A percentile compares a stretch with the other conserved stretches of the same genome.
These are phyloP conservation scores for Yamadazyma epiphylla DNA, from an alignment of 1,139 yeast genomes.

Conservation along the genomic window DNA sequence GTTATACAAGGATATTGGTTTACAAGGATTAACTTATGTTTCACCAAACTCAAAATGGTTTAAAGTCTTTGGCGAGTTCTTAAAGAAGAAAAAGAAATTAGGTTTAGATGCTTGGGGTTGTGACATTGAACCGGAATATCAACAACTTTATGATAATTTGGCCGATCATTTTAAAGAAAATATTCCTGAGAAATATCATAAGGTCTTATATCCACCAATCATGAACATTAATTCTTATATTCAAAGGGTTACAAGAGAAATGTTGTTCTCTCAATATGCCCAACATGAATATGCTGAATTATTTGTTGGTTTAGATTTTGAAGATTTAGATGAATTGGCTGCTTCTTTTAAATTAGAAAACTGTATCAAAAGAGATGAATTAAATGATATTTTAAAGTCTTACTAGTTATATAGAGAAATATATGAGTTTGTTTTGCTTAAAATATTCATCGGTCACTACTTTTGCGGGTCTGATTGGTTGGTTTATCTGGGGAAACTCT, in stretches of 20 bases:
- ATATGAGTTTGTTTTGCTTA: too few relatives aligned
- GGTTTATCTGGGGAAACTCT: too few relatives aligned
- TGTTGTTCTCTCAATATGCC: constrained; percentile 31
- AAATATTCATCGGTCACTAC: too few relatives aligned
- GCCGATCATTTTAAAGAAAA: constrained; percentile 26
- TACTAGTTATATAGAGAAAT: constrained; percentile 10
- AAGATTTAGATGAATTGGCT: constrained; percentile 41
- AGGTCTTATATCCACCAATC: constrained; percentile 27
- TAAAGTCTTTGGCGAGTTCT: constrained; percentile 30
- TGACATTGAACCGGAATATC: constrained; percentile 32
- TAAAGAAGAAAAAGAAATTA: constrained; percentile 31
- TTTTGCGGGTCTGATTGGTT: too few relatives aligned
- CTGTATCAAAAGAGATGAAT: constrained; percentile 27
- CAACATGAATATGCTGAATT: constrained; percentile 38
- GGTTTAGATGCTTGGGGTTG: constrained; percentile 46
- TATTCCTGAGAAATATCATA: constrained; percentile 25
- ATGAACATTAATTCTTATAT: constrained; percentile 31
- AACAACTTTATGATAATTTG: constrained; percentile 24
- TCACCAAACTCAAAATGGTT: constrained; percentile 35
- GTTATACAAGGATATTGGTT: constrained; percentile 45
- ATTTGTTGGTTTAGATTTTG: constrained; percentile 30
- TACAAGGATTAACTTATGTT: constrained; percentile 40
- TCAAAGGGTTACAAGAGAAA: constrained; percentile 31
- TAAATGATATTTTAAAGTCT: constrained; percentile 25
- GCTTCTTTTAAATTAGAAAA: constrained; percentile 42